Evolutionary conservation across 2,329 filamentous ascomycete genomes (phyloP).

Genomic region (Fusarium nanum): DNA sequence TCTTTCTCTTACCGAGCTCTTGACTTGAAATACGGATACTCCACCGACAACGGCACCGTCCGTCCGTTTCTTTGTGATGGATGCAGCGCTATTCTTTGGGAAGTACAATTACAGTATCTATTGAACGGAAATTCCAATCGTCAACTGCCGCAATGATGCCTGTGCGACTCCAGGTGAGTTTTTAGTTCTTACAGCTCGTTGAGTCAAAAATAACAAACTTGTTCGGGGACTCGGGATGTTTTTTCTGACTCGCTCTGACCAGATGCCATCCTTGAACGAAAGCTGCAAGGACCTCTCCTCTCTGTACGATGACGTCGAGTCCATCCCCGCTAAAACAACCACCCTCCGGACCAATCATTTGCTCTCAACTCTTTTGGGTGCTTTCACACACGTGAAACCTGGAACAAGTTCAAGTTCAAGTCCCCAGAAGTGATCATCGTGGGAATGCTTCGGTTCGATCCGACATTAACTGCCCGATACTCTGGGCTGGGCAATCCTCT

Average conservation of each 20-base stretch:
- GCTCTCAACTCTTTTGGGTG: not conserved
- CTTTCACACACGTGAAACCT: constrained; percentile 16
- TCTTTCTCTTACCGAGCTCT: constrained; percentile 22
- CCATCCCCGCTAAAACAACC: constrained; percentile 11
- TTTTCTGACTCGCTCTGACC: constrained; percentile 1
- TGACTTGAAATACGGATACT: not conserved
- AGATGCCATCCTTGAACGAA: constrained; percentile 19
- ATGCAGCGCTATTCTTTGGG: not conserved
- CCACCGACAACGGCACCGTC: constrained; percentile 2
- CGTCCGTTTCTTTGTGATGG: not conserved
- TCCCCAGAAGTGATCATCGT: constrained; percentile 42
- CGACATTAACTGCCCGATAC: constrained; percentile 6
- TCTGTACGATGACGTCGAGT: constrained; percentile 45
- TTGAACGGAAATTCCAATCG: not conserved
- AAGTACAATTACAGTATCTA: not conserved
- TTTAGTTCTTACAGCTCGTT: not conserved
- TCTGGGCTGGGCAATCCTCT: constrained; percentile 32
- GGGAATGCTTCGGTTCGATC: constrained; percentile 34
- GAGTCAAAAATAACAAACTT: constrained; percentile 8
- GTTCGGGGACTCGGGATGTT: not conserved
- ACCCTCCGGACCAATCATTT: constrained; percentile 29
- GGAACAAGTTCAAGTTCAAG: constrained; percentile 2
- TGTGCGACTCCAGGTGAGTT: not conserved
- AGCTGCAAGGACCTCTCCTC: constrained; percentile 37
- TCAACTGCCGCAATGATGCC: not conserved